A percentile compares a stretch with the other conserved stretches of the same genome.
Conservation (phyloP, 129 eudicot species). For the Cynara cardunculus region DNA sequence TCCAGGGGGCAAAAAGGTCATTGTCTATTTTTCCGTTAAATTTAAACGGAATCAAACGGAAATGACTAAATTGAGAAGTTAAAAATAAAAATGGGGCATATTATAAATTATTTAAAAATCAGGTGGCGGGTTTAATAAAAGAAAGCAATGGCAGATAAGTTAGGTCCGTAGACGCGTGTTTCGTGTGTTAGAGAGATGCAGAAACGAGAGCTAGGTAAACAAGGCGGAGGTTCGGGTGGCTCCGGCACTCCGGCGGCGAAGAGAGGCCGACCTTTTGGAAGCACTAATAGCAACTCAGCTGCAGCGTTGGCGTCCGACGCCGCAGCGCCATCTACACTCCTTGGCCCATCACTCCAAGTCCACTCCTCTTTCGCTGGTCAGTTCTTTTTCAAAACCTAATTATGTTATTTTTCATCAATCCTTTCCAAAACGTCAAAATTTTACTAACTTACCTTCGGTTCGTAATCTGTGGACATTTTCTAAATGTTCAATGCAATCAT, state of each 20-base stretch:
- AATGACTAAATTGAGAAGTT: background rate
- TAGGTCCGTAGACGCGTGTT: conserved; percentile 6
- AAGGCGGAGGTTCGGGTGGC: conserved; percentile 66
- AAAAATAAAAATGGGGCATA: background rate
- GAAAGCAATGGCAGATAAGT: background rate
- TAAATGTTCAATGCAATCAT: background rate
- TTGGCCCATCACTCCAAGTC: conserved; percentile 96
- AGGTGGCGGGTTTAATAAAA: background rate
- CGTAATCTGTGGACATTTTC: background rate
- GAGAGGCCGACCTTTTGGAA: conserved; percentile 85
- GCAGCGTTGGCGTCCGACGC: conserved; percentile 47
- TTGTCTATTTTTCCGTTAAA: background rate
- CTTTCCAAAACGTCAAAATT: background rate
- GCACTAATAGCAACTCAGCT: conserved; percentile 46
- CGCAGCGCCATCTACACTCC: conserved; percentile 69
- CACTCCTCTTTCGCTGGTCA: conserved; percentile 84
- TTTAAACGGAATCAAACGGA: background rate
- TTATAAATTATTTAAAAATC: background rate
- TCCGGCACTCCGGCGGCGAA: conserved; percentile 70
- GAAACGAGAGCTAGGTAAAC: conserved; percentile 65
- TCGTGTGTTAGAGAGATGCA: conserved; percentile 43
- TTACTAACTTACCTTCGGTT: background rate
- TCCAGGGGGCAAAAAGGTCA: background rate
- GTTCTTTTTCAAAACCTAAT: conserved; percentile 32
- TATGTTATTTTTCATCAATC: background rate